These are phyloP conservation scores for Globisporangium iwayamae DNA, from an alignment of 352 stramenopile genomes.

Conservation along the genomic window DNA sequence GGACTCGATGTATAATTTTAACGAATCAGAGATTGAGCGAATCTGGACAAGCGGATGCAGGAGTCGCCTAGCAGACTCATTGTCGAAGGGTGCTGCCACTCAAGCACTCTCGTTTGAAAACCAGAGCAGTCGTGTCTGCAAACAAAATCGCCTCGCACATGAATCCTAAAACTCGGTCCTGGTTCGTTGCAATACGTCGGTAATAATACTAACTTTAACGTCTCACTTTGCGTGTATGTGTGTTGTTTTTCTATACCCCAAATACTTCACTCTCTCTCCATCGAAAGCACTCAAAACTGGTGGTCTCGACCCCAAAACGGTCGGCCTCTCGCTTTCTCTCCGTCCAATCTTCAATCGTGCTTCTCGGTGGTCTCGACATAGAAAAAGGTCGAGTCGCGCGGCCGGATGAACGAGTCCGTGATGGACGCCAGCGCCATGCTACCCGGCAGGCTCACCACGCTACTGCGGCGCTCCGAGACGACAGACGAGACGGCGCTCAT, in stretches of 20 bases:
- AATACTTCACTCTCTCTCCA: not conserved
- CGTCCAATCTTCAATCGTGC: not conserved
- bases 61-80: too few relatives aligned
- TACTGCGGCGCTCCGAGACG: constrained; percentile 48
- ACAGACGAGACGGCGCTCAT: constrained; percentile 74
- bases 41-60: not conserved
- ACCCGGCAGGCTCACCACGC: constrained; percentile 30
- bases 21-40: not conserved
- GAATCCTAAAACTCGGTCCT: too few relatives aligned
- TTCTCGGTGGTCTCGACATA: constrained; percentile 33
- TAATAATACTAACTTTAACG: not conserved
- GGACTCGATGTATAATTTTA: not conserved
- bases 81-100: too few relatives aligned
- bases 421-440: constrained; percentile 20
- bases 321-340: not conserved
- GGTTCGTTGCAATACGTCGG: too few relatives aligned
- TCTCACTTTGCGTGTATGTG: not conserved
- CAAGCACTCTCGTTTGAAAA: too few relatives aligned
- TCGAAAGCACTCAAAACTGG: not conserved
- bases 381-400: constrained; percentile 76
- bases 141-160: too few relatives aligned
- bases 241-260: not conserved
- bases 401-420: constrained; percentile 32
- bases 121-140: too few relatives aligned
- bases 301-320: not conserved